Evolutionary conservation across 192 early-diverging fungal species (phyloP), one percentile per base, ranked within the genome.

Genomic region (Pilobolus umbonatus): DNA sequence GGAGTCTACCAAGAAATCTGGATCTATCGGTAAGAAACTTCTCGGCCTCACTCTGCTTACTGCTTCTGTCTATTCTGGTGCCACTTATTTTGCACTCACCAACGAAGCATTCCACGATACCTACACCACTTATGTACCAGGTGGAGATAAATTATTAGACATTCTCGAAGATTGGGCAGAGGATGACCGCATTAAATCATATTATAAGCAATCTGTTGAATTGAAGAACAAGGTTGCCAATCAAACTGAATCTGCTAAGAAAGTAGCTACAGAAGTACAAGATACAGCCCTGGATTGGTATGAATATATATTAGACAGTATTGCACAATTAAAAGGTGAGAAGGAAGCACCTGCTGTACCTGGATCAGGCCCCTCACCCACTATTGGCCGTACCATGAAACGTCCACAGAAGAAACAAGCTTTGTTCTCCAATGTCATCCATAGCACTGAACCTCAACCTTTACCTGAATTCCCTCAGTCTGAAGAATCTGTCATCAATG

Each of bases 111-210:
- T 90, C 65, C 80, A 77, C 22, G 71, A 78, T 46, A 57, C 61
- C 21, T 90, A 85, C 61, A 79, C 75, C 32, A 63, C 78, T 10
- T 72, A 79, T 25, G 74, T 87, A 15, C 85, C 84, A 34, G 82
- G 81, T 2, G 85, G 77, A n/a, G 63, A 76, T 35, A 59, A 67
- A 55, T 70, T 81, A 42, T 68, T 82, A 61, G 71, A 80, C 30
- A 68, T 74, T 54, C 69, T 76, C 7, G 72, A 72, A 36, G 70
- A 81, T 55, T 69, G 75, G 32, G 73, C 77, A 47, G 52, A 66
- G 21, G 63, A 71, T 51, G 44, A 44, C 32, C 28, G 48, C 1
- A 3, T 40, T 60, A 30, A 74, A 12, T 14, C 40, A 7, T 65
- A 60, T 31, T 43, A 49, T 22, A 40, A 57, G 2, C 35, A 54